Percentiles rank a stretch among this genome's conserved stretches.
phyloP scores from a whole-genome alignment of 768 basidiomycete genomes.

The Amanita phalloides region DNA sequence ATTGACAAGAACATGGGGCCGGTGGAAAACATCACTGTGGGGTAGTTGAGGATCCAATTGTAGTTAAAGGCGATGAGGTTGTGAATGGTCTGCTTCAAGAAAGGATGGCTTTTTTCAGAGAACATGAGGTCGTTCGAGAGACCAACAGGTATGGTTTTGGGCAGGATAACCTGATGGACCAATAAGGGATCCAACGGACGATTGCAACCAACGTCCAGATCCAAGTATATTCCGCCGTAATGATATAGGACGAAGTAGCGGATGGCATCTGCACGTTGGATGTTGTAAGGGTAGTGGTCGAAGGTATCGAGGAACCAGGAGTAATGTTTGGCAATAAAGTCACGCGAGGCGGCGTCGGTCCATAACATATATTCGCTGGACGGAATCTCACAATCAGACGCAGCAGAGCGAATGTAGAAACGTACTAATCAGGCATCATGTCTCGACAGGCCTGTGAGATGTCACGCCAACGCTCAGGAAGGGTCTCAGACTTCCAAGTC shows the following conservation, averaged over 20 bases:
- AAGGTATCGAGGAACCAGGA: slow-evolving; percentile 91
- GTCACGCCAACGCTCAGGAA: slow-evolving; percentile 73
- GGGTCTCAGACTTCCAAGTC: slow-evolving; percentile 90
- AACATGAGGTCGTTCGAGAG: slow-evolving; percentile 98
- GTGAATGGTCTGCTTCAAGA: slow-evolving; percentile 90
- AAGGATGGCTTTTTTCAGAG: slow-evolving; percentile 72
- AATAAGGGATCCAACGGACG: slow-evolving; percentile 82
- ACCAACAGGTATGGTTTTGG: slow-evolving; percentile 94
- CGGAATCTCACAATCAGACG: slow-evolving; percentile 10
- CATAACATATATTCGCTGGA: slow-evolving; percentile 90
- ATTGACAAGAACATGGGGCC: slow-evolving; percentile 98
- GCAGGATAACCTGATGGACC: slow-evolving; percentile 78
- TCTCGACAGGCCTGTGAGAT: slow-evolving; percentile 79
- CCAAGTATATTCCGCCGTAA: slow-evolving; percentile 93
- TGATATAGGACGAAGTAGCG: slow-evolving; percentile 96
- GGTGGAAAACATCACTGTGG: slow-evolving; percentile 99
- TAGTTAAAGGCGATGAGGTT: slow-evolving; percentile 89
- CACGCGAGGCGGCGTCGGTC: slow-evolving; percentile 86
- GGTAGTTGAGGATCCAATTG: slow-evolving; percentile 91
- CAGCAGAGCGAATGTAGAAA: slow-evolving; percentile 12
- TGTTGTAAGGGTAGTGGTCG: slow-evolving; percentile 82
- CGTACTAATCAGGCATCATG: slow-evolving; percentile 96
- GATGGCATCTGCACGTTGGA: slow-evolving; percentile 94
- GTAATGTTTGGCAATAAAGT: slow-evolving; percentile 84
- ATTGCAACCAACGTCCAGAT: slow-evolving; percentile 92